Conservation (phyloP, 352 stramenopile species). For the Pythium aphanidermatum region DNA sequence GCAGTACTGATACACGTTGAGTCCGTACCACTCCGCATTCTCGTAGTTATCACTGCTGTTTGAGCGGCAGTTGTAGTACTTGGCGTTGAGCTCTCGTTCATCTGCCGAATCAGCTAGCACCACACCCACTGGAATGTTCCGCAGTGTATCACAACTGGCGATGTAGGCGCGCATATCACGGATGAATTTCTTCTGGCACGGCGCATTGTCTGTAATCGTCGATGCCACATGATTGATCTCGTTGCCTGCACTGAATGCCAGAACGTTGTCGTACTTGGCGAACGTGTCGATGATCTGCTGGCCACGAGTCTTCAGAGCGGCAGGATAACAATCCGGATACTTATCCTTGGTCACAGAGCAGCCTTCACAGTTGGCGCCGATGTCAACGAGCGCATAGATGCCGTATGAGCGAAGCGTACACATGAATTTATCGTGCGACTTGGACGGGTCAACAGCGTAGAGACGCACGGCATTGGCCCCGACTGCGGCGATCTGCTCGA, state of each 20-base stretch:
- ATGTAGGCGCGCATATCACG: constrained; percentile 77
- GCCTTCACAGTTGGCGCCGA: constrained; percentile 44
- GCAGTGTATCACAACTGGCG: constrained; percentile 37
- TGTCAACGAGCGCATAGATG: constrained; percentile 75
- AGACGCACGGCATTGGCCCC: constrained; percentile 76
- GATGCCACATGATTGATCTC: constrained; percentile 70
- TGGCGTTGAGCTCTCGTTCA: constrained; percentile 55
- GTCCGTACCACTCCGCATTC: constrained; percentile 78
- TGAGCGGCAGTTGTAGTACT: constrained; percentile 86
- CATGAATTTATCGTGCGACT: constrained; percentile 87
- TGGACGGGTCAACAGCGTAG: constrained; percentile 77
- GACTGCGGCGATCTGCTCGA: constrained; percentile 48
- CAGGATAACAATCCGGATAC: constrained; percentile 51
- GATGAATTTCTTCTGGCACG: constrained; percentile 89
- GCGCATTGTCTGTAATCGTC: constrained; percentile 40
- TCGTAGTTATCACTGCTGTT: constrained; percentile 62
- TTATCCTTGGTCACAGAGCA: constrained; percentile 49
- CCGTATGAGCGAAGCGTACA: constrained; percentile 59
- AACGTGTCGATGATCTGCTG: constrained; percentile 77
- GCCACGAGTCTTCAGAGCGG: constrained; percentile 55
- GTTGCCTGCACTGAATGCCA: constrained; percentile 77
- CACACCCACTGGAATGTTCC: constrained; percentile 77
- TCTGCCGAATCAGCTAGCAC: constrained; percentile 49
- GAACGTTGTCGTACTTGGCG: constrained; percentile 79
- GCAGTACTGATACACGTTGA: constrained; percentile 86